These are phyloP conservation scores for Prunus salicina DNA, from an alignment of 306 rosid species.

Conservation along the genomic window DNA sequence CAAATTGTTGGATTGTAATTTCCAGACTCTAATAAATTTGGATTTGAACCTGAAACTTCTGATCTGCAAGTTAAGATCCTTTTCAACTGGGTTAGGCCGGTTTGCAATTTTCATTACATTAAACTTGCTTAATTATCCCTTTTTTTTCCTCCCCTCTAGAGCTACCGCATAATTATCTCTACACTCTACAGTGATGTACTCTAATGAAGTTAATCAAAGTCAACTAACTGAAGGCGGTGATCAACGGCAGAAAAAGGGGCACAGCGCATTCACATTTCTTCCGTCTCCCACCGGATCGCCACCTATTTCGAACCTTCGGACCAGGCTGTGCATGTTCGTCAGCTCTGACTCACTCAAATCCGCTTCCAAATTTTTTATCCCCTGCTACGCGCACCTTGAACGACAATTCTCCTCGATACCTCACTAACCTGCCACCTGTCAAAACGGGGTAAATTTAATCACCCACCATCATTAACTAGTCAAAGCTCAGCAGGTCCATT, in stretches of 20 bases:
- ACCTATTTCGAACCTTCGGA: conserved; percentile 37
- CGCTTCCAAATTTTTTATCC: not conserved
- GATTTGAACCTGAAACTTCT: accelerated
- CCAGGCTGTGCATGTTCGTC: conserved; percentile 29
- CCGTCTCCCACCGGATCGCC: not conserved
- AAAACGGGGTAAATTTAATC: not conserved
- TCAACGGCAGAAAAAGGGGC: not conserved
- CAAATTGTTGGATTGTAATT: too few species aligned
- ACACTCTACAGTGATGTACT: not conserved
- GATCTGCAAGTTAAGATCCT: accelerated
- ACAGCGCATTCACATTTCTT: not conserved
- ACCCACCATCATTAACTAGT: not conserved
- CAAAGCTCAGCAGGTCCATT: not conserved
- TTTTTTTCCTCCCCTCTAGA: too few species aligned
- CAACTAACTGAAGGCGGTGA: not conserved
- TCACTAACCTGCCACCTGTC: conserved; percentile 3
- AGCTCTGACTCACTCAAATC: conserved; percentile 30
- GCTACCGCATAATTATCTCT: not conserved
- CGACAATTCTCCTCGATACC: not conserved
- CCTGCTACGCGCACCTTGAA: not conserved
- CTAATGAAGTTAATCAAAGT: not conserved
- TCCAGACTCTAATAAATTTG: too few species aligned
- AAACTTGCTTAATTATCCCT: too few species aligned
- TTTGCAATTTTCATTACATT: too few species aligned
- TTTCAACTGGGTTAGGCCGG: too few species aligned